phyloP scores from a whole-genome alignment of 2,329 filamentous ascomycete genomes.

The Tolypocladium nubicola region DNA sequence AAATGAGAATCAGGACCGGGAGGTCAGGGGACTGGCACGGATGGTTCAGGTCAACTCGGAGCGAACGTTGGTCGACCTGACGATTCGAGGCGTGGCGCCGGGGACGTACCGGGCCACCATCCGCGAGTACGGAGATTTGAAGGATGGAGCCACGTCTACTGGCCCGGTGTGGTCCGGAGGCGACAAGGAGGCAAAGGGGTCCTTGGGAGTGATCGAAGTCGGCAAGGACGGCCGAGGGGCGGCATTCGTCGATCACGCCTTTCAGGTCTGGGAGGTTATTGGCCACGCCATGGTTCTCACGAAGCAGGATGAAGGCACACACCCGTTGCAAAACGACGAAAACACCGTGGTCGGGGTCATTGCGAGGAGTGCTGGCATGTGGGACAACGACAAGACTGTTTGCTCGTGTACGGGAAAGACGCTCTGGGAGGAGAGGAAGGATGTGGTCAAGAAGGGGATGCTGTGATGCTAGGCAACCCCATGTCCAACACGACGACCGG shows the following conservation, averaged over 20 bases:
- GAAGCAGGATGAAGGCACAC: conserved; percentile 40
- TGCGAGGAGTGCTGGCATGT: conserved; percentile 90
- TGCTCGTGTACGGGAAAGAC: conserved; percentile 98
- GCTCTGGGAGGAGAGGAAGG: conserved; percentile 90
- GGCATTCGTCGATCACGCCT: conserved; percentile 68
- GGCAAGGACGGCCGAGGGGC: conserved; percentile 65
- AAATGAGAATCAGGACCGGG: conserved; percentile 29
- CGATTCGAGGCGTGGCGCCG: conserved; percentile 68
- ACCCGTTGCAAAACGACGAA: conserved; percentile 60
- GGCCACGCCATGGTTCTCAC: conserved; percentile 85
- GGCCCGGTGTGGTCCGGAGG: conserved; percentile 68
- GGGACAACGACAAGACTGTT: conserved; percentile 98
- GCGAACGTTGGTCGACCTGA: conserved; percentile 78
- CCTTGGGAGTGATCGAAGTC: conserved; percentile 68
- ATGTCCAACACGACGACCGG: not conserved
- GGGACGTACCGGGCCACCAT: conserved; percentile 79
- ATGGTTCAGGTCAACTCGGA: conserved; percentile 83
- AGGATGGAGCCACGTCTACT: conserved; percentile 68
- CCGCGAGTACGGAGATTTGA: conserved; percentile 78
- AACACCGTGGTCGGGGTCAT: conserved; percentile 89
- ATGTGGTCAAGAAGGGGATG: conserved; percentile 86
- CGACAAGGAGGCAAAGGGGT: conserved; percentile 32
- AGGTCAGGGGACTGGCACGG: conserved; percentile 77
- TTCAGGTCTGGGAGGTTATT: conserved; percentile 94
- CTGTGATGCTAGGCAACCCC: conserved; percentile 37